phyloP scores from a whole-genome alignment of 345 rosid genomes.

The Psidium friedrichsthalianum region DNA sequence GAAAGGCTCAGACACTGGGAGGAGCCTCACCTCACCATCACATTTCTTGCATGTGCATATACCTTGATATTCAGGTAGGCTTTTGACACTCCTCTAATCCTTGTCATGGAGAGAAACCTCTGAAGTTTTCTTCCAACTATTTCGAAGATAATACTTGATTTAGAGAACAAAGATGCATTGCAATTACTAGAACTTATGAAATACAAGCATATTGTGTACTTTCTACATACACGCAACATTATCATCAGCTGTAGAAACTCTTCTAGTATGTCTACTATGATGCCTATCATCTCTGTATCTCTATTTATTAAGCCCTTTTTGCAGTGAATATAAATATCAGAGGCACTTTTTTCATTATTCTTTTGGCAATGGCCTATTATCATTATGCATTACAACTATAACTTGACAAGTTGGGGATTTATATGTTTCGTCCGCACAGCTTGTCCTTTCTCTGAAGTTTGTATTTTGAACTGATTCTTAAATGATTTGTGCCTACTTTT shows the following conservation, averaged over 20 bases:
- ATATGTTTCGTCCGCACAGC: not conserved
- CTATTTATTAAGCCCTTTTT: no score
- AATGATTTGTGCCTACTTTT: not conserved
- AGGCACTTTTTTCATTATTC: no score
- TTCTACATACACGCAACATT: no score
- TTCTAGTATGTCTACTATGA: no score
- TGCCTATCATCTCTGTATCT: no score
- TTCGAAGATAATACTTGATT: not conserved
- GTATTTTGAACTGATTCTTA: not conserved
- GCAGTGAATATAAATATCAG: no score
- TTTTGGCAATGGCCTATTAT: no score
- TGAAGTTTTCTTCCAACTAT: not conserved
- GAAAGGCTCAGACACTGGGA: conserved; percentile 83
- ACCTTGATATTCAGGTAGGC: conserved; percentile 69
- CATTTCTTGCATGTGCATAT: conserved; percentile 62
- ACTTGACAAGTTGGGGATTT: not conserved
- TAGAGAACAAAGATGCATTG: not conserved
- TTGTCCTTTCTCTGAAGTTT: not conserved
- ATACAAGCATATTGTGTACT: no score
- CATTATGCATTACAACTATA: not conserved
- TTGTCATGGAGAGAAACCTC: not conserved
- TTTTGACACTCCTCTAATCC: not conserved
- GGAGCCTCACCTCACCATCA: conserved; percentile 71
- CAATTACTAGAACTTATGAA: not conserved
- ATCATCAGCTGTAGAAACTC: no score